These are phyloP conservation scores for Lasiodiplodia theobromae DNA, from an alignment of 2,329 filamentous ascomycete species.

Conservation along the genomic window DNA sequence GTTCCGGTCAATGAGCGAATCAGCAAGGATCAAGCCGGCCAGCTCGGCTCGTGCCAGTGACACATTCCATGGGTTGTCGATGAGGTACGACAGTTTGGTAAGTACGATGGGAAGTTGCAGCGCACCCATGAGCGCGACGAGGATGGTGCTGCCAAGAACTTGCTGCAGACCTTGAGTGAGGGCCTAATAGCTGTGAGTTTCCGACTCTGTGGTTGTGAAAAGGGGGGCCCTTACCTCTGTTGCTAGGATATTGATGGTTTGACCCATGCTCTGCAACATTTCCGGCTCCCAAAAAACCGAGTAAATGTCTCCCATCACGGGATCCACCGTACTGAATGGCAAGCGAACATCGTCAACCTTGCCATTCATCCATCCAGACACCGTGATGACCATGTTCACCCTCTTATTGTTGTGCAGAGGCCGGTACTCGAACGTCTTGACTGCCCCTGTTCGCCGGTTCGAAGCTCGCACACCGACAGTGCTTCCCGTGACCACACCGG, in stretches of 20 bases:
- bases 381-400: conserved; percentile 92
- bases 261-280: conserved; percentile 97
- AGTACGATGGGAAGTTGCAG: conserved; percentile 90
- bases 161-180: conserved; percentile 96
- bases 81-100: conserved; percentile 92
- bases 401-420: conserved; percentile 98
- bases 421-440: conserved; percentile 95
- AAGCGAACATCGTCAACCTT: conserved; percentile 96
- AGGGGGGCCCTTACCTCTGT: conserved; percentile 75
- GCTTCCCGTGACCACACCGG: conserved; percentile 83
- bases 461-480: conserved; percentile 87
- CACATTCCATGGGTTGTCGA: conserved; percentile 99
- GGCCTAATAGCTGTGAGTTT: conserved; percentile 63
- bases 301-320: conserved; percentile 98
- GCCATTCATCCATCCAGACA: conserved; percentile 98
- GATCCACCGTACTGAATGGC: conserved; percentile 94
- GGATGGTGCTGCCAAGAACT: conserved; percentile 86
- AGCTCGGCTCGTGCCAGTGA: conserved; percentile 88
- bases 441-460: conserved; percentile 85
- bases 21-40: conserved; percentile 89
- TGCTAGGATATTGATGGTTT: conserved; percentile 96
- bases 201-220: conserved; percentile 37
- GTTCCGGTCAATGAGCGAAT: conserved; percentile 90
- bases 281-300: conserved; percentile 98
- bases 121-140: conserved; percentile 89